Conservation (phyloP, 2,329 filamentous ascomycete genomes). For the Aspergillus fischeri region DNA sequence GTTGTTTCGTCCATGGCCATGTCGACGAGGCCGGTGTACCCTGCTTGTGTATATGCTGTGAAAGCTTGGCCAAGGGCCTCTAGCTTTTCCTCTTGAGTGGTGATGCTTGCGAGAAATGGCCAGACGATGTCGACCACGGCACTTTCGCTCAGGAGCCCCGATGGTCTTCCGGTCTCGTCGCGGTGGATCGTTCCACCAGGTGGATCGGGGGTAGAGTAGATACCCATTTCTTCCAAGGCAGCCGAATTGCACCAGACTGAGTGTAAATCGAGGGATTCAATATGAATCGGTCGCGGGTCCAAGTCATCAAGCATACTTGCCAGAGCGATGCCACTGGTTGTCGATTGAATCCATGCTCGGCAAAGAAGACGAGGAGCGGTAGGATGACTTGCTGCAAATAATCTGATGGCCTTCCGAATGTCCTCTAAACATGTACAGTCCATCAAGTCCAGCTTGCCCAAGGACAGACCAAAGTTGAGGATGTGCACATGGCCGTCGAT, state of each 20-base stretch:
- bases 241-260: constrained; percentile 50
- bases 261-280: constrained; percentile 49
- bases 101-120: constrained; percentile 43
- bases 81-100: constrained; percentile 42
- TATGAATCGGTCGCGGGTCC: constrained; percentile 46
- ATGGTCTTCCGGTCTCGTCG: constrained; percentile 40
- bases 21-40: constrained; percentile 48
- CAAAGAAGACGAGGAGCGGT: constrained; percentile 42
- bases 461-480: constrained; percentile 46
- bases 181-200: constrained; percentile 47
- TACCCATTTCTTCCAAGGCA: constrained; percentile 44
- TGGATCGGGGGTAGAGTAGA: constrained; percentile 39
- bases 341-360: constrained; percentile 48
- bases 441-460: constrained; percentile 43
- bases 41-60: constrained; percentile 41
- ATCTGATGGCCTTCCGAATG: constrained; percentile 41
- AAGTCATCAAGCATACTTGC: constrained; percentile 48
- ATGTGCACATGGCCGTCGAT: constrained; percentile 51
- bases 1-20: constrained; percentile 51
- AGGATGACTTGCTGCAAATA: constrained; percentile 39
- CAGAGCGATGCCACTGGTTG: constrained; percentile 42
- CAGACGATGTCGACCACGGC: constrained; percentile 45
- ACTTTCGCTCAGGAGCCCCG: constrained; percentile 46
- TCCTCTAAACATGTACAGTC: constrained; percentile 41
- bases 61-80: constrained; percentile 39